Conservation (phyloP, 1,139 yeast species). For the Tardiomyces depauwii region DNA sequence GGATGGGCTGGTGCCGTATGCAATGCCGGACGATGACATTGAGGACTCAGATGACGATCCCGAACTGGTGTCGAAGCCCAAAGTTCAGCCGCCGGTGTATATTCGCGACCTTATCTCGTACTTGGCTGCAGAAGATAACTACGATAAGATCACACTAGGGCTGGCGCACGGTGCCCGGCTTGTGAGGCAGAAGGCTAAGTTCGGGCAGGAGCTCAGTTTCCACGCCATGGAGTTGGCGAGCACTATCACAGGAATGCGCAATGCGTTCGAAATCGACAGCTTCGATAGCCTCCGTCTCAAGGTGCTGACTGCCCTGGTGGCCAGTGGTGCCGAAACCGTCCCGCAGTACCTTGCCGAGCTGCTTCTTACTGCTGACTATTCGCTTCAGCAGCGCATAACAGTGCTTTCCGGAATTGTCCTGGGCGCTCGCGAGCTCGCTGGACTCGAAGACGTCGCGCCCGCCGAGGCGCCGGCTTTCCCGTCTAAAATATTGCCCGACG, state of each 20-base stretch:
- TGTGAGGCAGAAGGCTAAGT: constrained; percentile 39
- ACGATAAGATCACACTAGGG: constrained; percentile 42
- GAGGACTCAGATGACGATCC: constrained; percentile 9
- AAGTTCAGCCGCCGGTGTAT: constrained; percentile 45
- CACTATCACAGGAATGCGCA: constrained; percentile 36
- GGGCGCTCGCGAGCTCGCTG: constrained; percentile 42
- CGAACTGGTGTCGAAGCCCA: constrained; percentile 32
- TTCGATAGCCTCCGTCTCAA: constrained; percentile 42
- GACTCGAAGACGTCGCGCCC: constrained; percentile 29
- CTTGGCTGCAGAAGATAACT: constrained; percentile 36
- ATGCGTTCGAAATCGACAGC: constrained; percentile 36
- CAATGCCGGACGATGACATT: constrained; percentile 12
- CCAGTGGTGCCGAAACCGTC: constrained; percentile 34
- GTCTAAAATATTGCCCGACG: constrained; percentile 36
- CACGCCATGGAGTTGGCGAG: constrained; percentile 39
- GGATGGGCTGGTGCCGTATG: constrained; percentile 15
- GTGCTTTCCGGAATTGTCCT: constrained; percentile 45
- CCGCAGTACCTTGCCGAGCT: constrained; percentile 31
- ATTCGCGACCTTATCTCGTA: constrained; percentile 52
- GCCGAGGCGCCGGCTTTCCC: constrained; percentile 21
- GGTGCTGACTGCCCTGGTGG: constrained; percentile 43
- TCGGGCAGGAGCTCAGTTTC: constrained; percentile 44
- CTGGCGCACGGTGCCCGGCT: constrained; percentile 43
- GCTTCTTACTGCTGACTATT: constrained; percentile 50
- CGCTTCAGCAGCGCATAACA: constrained; percentile 48